Evolutionary conservation across 225 moss, liverwort and hornwort genomes (phyloP), one percentile per base, ranked within the genome.

Genomic region (Takakia lepidozioides): DNA sequence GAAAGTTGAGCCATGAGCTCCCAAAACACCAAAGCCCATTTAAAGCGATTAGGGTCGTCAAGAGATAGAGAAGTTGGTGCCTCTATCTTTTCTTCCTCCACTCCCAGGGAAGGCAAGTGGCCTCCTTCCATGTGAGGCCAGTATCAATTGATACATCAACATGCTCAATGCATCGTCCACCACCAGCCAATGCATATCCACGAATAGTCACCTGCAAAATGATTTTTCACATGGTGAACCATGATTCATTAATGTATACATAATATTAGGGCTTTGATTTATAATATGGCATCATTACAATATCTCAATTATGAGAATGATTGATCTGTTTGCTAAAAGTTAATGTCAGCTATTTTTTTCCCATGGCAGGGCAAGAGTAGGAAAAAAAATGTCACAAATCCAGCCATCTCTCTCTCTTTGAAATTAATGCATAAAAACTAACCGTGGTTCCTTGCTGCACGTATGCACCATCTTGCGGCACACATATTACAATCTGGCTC

Each of bases 401-500:
- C n/a, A n/a, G n/a, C n/a, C n/a, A n/a, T n/a, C n/a, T n/a, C n/a
- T n/a, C n/a, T n/a, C n/a, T n/a, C n/a, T n/a, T n/a, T n/a, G n/a
- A n/a, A n/a, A n/a, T n/a, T n/a, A n/a, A n/a, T n/a, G n/a, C n/a
- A n/a, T n/a, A n/a, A n/a, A n/a, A n/a, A 54, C 74, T 65, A 20
- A 84, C 88, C 75, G 39, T 56, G 52, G 57, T 68, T 46, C 80
- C 77, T 22, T 20, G 42, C 47, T 60, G 58, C 61, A 83, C 48
- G 29, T 37, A 28, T 59, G 59, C 66, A 30, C 89, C 85, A 18
- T 83, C 72, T 59, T 46, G 47, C 28, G 80, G 85, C 59, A 67
- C 73, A 61, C 85, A 90, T 61, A 90, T 83, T 32, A 60, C 85
- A 52, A 80, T 74, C 80, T 90, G 62, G 35, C 42, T 57, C n/a